A percentile compares a stretch with the other conserved stretches of the same genome.
Evolutionary conservation across 2,329 filamentous ascomycete species (phyloP).

Genomic region (Podosphaera xanthii): DNA sequence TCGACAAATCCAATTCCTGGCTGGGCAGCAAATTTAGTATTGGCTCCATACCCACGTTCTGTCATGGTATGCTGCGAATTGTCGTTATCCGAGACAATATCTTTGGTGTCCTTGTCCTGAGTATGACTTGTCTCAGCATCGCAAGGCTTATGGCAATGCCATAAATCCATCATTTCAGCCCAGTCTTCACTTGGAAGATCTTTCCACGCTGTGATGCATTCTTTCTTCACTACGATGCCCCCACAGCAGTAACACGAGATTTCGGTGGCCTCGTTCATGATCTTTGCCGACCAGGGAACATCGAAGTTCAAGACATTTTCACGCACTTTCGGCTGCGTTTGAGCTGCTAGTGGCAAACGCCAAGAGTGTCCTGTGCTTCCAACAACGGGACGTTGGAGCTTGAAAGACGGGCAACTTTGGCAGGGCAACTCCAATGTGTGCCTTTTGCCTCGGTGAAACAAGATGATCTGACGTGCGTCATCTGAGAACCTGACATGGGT

Average conservation of each 20-base stretch:
- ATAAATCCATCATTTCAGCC: slow-evolving; percentile 99
- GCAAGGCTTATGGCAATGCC: slow-evolving; percentile 93
- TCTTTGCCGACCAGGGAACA: slow-evolving; percentile 28
- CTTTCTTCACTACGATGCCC: slow-evolving; percentile 21
- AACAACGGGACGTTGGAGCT: slow-evolving; percentile 7
- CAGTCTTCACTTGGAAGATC: slow-evolving; percentile 90
- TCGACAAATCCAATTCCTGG: slow-evolving; percentile 57
- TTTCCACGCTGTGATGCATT: slow-evolving; percentile 43
- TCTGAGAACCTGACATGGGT: slow-evolving; percentile 19
- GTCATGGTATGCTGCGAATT: slow-evolving; percentile 21
- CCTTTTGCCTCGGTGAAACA: slow-evolving; percentile 25
- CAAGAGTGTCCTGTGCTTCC: slow-evolving; percentile 23
- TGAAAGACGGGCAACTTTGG: slow-evolving; percentile 8
- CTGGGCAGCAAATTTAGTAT: slow-evolving; percentile 45
- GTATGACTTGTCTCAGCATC: neutral
- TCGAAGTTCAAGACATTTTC: slow-evolving; percentile 8
- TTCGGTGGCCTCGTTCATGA: slow-evolving; percentile 14
- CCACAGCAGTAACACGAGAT: slow-evolving; percentile 19
- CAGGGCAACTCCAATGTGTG: slow-evolving; percentile 19
- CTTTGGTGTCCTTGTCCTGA: slow-evolving; percentile 22
- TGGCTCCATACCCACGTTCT: slow-evolving; percentile 63
- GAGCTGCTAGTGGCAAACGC: slow-evolving; percentile 24
- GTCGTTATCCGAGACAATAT: neutral
- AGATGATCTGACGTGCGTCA: slow-evolving; percentile 22
- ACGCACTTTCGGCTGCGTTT: slow-evolving; percentile 1